Evolutionary conservation across 306 rosid species (phyloP), one percentile per base, ranked within the genome.

Genomic region (Corylus heterophylla): DNA sequence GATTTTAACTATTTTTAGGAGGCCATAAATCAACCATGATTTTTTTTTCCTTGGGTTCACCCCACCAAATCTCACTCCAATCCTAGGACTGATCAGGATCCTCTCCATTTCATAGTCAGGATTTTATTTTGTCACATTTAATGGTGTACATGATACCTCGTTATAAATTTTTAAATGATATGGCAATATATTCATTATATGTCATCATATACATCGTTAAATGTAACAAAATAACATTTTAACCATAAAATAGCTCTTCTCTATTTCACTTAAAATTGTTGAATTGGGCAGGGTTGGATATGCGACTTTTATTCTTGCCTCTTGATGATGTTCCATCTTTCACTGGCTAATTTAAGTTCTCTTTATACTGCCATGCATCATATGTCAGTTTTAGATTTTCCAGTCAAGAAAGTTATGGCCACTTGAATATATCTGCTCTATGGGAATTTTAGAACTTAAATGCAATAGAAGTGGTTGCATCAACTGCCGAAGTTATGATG

Each of bases 401-500:
- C 13, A 48, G 52, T 48, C 52, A 48, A 48, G 52, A 48, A 48
- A 48, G 3, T 48, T 48, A 12, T 48, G 12, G 52, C 52, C 17
- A 11, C 39, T 4, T 64, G 20, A 9, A 35, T 20, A 10, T 20
- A 20, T 37, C 12, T 18, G 27, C 16, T 51, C 58, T 45, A 14
- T 51, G 29, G 68, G 49, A 49, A n/a, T 48, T 31, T 55, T 69
- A 25, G 18, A 55, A 31, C 4, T 52, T 37, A 5, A 31, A 10
- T 25, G 39, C 44, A 20, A 6, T 63, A 54, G 37, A 14, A n/a
- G 42, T 56, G 67, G 51, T 2, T 3, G 3, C 2, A 8, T 12
- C 47, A 73, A 75, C 74, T 79, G 45, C 54, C 77, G n/a, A 20
- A 70, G 48, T 45, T 64, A 22, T 39, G 7, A 48, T 78, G 44